A percentile compares a stretch with the other conserved stretches of the same genome.
Conservation (phyloP, 441 rosid species). For the Gossypium trilobum region DNA sequence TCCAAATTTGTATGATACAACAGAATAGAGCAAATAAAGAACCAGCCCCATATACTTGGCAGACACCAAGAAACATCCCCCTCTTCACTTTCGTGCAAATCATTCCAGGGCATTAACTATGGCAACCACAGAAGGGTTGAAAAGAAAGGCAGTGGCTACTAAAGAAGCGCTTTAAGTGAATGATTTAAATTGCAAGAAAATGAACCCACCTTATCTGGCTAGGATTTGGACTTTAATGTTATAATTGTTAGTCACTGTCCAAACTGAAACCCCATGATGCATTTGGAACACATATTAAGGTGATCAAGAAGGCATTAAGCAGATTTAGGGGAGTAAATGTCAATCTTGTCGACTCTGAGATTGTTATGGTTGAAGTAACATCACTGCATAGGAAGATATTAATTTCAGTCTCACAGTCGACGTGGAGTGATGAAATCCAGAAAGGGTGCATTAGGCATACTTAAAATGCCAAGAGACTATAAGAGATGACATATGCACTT, state of each 20-base stretch:
- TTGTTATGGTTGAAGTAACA: slow-evolving; percentile 20
- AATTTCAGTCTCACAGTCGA: slow-evolving; percentile 21
- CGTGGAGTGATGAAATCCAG: slow-evolving; percentile 10
- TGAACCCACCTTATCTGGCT: slow-evolving; percentile 5
- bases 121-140: neutral
- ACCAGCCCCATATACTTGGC: neutral
- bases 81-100: neutral
- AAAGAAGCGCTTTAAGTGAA: slow-evolving; percentile 9
- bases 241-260: neutral
- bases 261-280: slow-evolving; percentile 12
- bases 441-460: slow-evolving; percentile 7
- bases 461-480: neutral
- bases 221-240: slow-evolving; percentile 4
- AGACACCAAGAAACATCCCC: neutral
- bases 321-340: slow-evolving; percentile 23
- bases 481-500: neutral
- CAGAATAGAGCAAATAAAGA: neutral
- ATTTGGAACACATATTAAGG: slow-evolving; percentile 20
- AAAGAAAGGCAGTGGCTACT: slow-evolving; percentile 1
- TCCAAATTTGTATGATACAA: neutral
- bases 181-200: neutral
- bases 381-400: slow-evolving; percentile 34
- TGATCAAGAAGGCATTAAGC: slow-evolving; percentile 25
- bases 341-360: slow-evolving; percentile 34
- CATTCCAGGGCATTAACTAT: neutral